These are phyloP conservation scores for Teratosphaeria zuluensis DNA, from an alignment of 2,329 filamentous ascomycete genomes.

Conservation along the genomic window DNA sequence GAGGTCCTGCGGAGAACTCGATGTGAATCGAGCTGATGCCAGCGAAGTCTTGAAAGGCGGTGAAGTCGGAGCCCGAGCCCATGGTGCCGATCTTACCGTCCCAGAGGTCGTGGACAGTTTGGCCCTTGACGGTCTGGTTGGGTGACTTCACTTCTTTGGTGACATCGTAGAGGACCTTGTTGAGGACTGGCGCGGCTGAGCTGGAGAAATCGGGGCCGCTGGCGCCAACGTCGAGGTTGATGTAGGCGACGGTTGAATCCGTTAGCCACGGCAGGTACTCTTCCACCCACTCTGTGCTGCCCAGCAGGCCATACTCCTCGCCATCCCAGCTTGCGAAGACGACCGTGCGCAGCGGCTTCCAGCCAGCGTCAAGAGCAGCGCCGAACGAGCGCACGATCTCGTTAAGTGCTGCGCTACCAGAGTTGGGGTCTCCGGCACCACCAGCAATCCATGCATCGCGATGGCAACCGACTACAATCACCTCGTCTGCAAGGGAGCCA, in stretches of 20 bases:
- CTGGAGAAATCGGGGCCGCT: conserved; percentile 54
- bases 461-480: conserved; percentile 85
- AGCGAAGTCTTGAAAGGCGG: conserved; percentile 44
- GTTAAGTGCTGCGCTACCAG: conserved; percentile 67
- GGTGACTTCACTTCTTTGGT: conserved; percentile 52
- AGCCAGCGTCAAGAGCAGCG: conserved; percentile 59
- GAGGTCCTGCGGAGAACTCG: conserved; percentile 29
- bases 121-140: conserved; percentile 61
- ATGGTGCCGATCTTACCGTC: conserved; percentile 46
- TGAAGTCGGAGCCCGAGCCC: conserved; percentile 44
- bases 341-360: conserved; percentile 80
- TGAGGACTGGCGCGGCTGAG: conserved; percentile 64
- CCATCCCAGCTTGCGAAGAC: conserved; percentile 67
- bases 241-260: conserved; percentile 63
- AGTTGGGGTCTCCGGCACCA: conserved; percentile 76
- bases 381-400: conserved; percentile 71
- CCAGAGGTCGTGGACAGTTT: conserved; percentile 59
- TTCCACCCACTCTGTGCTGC: conserved; percentile 88
- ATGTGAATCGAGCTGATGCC: conserved; percentile 41
- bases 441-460: conserved; percentile 83
- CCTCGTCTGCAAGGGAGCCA: conserved; percentile 73
- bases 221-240: conserved; percentile 75
- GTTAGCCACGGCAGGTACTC: conserved; percentile 76
- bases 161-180: conserved; percentile 60
- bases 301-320: conserved; percentile 74